Percentiles rank a stretch among this genome's conserved stretches.
phyloP scores from a whole-genome alignment of 257 asterid species.

The Lycium barbarum region DNA sequence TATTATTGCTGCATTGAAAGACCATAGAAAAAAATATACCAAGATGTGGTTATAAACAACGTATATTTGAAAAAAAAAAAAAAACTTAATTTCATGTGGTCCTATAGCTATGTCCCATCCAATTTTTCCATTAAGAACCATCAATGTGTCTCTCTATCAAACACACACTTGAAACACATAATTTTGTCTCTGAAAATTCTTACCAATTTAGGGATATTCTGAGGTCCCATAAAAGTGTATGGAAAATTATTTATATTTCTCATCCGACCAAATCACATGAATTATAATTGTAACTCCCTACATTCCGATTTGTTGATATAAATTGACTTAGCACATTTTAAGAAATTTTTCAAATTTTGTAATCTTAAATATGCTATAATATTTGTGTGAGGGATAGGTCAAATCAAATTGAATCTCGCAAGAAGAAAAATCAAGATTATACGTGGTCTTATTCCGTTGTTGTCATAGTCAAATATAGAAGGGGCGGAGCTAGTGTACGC shows the following conservation, averaged over 20 bases:
- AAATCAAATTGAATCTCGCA: no score
- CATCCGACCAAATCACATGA: neutral
- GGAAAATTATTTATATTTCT: neutral
- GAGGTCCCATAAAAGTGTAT: neutral
- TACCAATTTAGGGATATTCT: conserved; percentile 6
- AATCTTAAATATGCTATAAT: no score
- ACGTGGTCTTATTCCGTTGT: no score
- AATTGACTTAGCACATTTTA: no score
- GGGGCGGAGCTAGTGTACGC: no score
- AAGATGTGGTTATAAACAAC: neutral
- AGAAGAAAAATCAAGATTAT: no score
- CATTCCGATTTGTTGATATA: neutral
- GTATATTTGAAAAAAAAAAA: neutral
- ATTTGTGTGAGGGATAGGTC: no score
- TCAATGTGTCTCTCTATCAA: neutral
- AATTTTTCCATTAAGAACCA: neutral
- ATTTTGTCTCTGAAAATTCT: neutral
- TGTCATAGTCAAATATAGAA: no score
- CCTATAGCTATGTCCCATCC: neutral
- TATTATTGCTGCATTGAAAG: neutral
- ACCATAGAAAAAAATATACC: neutral
- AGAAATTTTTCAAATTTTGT: no score
- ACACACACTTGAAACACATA: neutral
- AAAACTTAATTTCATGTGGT: neutral
- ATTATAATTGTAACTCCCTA: neutral